Conservation (phyloP, 129 eudicot species). For the Pittosporum tobira region DNA sequence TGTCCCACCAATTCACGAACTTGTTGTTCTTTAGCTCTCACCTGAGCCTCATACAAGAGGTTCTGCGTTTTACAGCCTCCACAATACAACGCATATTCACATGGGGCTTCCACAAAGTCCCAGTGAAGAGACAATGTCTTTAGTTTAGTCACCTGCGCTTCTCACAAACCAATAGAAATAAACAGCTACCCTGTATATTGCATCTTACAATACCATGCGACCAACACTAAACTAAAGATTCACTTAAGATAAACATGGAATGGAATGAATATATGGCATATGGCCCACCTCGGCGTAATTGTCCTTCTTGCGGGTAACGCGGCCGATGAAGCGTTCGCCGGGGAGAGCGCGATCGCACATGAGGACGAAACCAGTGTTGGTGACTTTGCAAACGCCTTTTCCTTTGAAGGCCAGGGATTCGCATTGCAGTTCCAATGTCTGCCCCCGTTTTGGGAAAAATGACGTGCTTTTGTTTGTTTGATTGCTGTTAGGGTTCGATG, state of each 20-base stretch:
- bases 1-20: conserved; percentile 71
- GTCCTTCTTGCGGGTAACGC: conserved; percentile 69
- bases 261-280: neutral
- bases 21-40: conserved; percentile 81
- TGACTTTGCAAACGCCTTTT: conserved; percentile 76
- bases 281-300: conserved; percentile 64
- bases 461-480: conserved; percentile 12
- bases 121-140: conserved; percentile 67
- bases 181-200: neutral
- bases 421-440: conserved; percentile 70
- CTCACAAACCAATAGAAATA: conserved; percentile 19
- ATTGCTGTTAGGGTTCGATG: conserved; percentile 13
- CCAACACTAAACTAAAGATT: too few relatives aligned
- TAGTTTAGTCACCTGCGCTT: conserved; percentile 70
- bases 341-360: conserved; percentile 97
- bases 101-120: conserved; percentile 88
- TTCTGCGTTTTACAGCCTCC: conserved; percentile 92
- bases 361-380: conserved; percentile 67
- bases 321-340: conserved; percentile 87
- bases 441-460: conserved; percentile 75
- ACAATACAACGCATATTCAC: conserved; percentile 81
- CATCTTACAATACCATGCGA: too few relatives aligned
- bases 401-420: conserved; percentile 80
- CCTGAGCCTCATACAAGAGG: conserved; percentile 77
- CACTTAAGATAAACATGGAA: too few relatives aligned